A percentile compares a stretch with the other conserved stretches of the same genome.
These are phyloP conservation scores for Yarrowia alimentaria DNA, from an alignment of 805 yeast genomes.

Conservation along the genomic window DNA sequence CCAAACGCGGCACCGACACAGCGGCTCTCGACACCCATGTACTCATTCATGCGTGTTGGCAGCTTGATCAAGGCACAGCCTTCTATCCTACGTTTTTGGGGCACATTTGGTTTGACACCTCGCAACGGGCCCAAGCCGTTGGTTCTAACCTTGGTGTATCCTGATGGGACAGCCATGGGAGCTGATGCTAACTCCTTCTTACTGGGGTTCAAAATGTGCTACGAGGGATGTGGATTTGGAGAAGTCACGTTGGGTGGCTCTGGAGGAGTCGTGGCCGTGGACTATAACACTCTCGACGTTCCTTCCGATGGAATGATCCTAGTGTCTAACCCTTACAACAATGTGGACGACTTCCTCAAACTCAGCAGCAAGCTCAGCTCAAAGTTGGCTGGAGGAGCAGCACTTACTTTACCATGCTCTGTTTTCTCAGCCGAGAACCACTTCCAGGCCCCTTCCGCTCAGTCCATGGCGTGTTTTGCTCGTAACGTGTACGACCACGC, in stretches of 20 bases:
- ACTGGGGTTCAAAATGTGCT: constrained; percentile 36
- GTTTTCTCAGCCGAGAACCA: not conserved
- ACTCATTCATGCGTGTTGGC: constrained; percentile 35
- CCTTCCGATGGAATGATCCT: not conserved
- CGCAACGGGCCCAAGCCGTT: constrained; percentile 37
- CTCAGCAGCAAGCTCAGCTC: no score
- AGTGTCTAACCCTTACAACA: constrained; percentile 1
- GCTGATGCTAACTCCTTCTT: constrained; percentile 34
- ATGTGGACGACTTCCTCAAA: not conserved
- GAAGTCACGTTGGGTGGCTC: constrained; percentile 30
- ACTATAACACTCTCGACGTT: constrained; percentile 4
- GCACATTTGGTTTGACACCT: constrained; percentile 42
- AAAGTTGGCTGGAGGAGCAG: no score
- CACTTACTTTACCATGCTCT: constrained; percentile 1
- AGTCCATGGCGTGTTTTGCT: not conserved
- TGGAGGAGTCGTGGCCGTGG: not conserved
- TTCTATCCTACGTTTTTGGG: constrained; percentile 44
- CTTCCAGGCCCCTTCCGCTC: not conserved
- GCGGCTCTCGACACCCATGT: constrained; percentile 37
- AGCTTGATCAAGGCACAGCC: constrained; percentile 40
- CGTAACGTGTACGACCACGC: constrained; percentile 7
- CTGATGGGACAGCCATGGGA: constrained; percentile 34
- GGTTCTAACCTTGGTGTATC: constrained; percentile 36
- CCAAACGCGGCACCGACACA: constrained; percentile 6
- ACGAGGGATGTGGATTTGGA: constrained; percentile 42